phyloP scores from a whole-genome alignment of 2,329 filamentous ascomycete species.

The Penicillium griseofulvum region DNA sequence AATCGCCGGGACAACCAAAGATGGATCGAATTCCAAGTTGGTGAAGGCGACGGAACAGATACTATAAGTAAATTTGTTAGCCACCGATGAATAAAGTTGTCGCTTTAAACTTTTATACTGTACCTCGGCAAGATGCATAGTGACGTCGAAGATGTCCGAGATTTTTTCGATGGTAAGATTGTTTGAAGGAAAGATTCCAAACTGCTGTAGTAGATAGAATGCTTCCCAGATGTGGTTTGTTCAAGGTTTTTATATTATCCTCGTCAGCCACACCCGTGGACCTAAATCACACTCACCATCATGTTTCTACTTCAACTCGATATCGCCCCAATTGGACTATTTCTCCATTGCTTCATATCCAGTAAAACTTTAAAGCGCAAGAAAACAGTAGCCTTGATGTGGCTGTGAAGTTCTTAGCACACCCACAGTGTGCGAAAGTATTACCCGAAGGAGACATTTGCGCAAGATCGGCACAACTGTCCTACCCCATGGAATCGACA shows the following conservation, averaged over 20 bases:
- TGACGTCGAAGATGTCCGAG: not conserved
- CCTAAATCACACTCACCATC: not conserved
- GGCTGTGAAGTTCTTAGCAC: no score
- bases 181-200: no score
- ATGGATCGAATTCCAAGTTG: constrained; percentile 10
- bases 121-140: constrained; percentile 5
- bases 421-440: not conserved
- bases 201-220: not conserved
- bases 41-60: not conserved
- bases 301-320: not conserved
- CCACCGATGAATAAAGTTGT: not conserved
- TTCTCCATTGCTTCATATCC: no score
- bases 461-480: not conserved
- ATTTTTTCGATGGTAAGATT: not conserved
- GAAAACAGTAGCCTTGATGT: not conserved
- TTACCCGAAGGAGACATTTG: not conserved
- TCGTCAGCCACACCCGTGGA: not conserved
- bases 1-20: constrained; percentile 48
- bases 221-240: not conserved
- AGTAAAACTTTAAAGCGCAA: not conserved
- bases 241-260: not conserved
- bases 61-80: not conserved
- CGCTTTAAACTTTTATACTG: not conserved
- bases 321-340: not conserved
- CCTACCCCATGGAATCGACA: not conserved